Evolutionary conservation across 768 basidiomycete genomes (phyloP).

Genomic region (Crepidotus variabilis): DNA sequence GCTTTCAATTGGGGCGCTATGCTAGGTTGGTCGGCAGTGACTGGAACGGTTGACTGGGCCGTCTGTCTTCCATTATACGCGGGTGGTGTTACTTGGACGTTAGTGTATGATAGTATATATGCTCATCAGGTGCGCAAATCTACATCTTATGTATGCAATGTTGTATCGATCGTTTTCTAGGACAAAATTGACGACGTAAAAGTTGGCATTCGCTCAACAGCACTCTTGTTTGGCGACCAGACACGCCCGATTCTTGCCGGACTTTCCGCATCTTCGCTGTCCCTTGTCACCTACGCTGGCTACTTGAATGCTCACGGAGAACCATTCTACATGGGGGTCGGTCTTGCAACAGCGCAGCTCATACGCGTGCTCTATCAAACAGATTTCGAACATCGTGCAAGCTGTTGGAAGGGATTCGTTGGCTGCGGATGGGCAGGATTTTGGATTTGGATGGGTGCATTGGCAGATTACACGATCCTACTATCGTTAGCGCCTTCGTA

Average conservation of each 20-base stretch:
- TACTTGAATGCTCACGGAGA: constrained; percentile 72
- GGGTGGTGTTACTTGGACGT: constrained; percentile 88
- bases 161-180: constrained; percentile 32
- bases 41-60: constrained; percentile 74
- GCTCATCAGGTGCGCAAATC: constrained; percentile 75
- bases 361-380: constrained; percentile 71
- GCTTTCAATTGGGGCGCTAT: constrained; percentile 98
- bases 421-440: constrained; percentile 88
- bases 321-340: constrained; percentile 77
- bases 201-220: constrained; percentile 91
- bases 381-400: constrained; percentile 68
- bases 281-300: constrained; percentile 75
- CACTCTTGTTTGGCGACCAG: constrained; percentile 79
- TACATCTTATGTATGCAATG: not conserved
- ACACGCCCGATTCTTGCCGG: constrained; percentile 73
- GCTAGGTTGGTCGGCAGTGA: constrained; percentile 94
- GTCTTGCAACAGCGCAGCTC: constrained; percentile 72
- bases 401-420: constrained; percentile 89
- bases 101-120: constrained; percentile 97
- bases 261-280: constrained; percentile 71
- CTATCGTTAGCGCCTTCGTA: constrained; percentile 16
- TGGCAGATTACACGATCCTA: constrained; percentile 58
- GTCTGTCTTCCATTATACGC: constrained; percentile 87
- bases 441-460: constrained; percentile 80
- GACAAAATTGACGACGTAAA: constrained; percentile 90